Evolutionary conservation across 2,329 filamentous ascomycete genomes (phyloP).

Genomic region (Colletotrichum tofieldiae): DNA sequence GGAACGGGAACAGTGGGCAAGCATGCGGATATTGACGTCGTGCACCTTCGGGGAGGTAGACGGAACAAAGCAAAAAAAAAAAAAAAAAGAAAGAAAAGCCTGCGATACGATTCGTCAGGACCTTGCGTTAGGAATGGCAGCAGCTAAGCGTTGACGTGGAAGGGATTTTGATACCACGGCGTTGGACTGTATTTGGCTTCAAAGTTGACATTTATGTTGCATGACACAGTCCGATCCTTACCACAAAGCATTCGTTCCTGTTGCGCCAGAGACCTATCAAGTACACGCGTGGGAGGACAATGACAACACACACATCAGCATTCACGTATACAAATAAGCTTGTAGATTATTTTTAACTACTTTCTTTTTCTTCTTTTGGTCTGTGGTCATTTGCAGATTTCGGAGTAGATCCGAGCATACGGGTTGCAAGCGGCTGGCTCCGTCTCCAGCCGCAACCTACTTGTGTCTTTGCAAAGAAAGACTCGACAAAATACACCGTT

Average conservation of each 20-base stretch:
- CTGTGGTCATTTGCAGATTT: background rate
- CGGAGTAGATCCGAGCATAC: background rate
- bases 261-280: background rate
- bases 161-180: conserved; percentile 35
- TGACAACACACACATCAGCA: background rate
- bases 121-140: background rate
- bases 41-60: background rate
- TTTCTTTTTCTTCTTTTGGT: too few species aligned
- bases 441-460: background rate
- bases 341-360: background rate
- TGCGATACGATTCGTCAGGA: background rate
- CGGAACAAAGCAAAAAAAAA: background rate
- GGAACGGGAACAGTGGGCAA: background rate
- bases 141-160: background rate
- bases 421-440: background rate
- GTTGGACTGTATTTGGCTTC: conserved; percentile 15
- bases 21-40: background rate
- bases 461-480: background rate
- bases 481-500: too few species aligned
- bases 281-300: background rate
- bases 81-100: too few species aligned
- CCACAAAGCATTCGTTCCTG: background rate
- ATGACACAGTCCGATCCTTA: conserved; percentile 8
- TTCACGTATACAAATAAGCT: background rate
- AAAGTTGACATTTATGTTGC: background rate